Evolutionary conservation across 2,329 filamentous ascomycete genomes (phyloP).

Genomic region (Didymella pomorum): DNA sequence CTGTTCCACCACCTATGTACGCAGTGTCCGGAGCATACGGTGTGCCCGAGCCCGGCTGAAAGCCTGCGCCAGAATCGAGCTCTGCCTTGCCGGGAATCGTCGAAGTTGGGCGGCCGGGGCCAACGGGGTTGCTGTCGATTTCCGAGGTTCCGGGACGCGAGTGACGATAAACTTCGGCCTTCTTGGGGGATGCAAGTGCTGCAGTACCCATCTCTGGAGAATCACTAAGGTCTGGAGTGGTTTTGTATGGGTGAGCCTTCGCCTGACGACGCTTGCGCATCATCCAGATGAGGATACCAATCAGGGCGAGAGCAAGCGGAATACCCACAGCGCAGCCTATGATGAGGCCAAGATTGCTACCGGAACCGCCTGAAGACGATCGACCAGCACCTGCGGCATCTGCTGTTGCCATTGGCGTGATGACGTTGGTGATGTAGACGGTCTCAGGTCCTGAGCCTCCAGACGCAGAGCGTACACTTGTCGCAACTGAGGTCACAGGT

Average conservation of each 20-base stretch:
- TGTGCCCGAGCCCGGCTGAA: constrained; percentile 32
- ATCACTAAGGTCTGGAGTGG: constrained; percentile 25
- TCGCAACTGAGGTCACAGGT: constrained; percentile 37
- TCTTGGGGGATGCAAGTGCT: constrained; percentile 36
- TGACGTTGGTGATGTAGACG: constrained; percentile 28
- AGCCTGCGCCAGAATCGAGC: constrained; percentile 39
- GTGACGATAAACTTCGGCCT: constrained; percentile 29
- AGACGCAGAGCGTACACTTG: constrained; percentile 31
- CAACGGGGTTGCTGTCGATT: constrained; percentile 40
- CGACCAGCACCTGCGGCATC: constrained; percentile 5
- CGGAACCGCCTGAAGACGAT: constrained; percentile 18
- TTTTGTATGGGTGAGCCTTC: constrained; percentile 29
- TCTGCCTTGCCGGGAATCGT: constrained; percentile 43
- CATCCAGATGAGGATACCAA: constrained; percentile 44
- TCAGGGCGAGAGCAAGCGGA: constrained; percentile 42
- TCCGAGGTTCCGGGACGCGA: constrained; percentile 34
- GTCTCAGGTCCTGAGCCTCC: constrained; percentile 38
- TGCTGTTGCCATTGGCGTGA: constrained; percentile 26
- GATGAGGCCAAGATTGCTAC: constrained; percentile 42
- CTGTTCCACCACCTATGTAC: constrained; percentile 43
- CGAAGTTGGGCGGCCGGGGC: constrained; percentile 38
- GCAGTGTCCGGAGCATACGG: constrained; percentile 42
- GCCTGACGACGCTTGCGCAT: constrained; percentile 42
- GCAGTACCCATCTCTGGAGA: constrained; percentile 32
- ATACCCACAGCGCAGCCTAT: constrained; percentile 50